Conservation (phyloP, 2,329 filamentous ascomycete genomes). For the Colletotrichum graminicola region DNA sequence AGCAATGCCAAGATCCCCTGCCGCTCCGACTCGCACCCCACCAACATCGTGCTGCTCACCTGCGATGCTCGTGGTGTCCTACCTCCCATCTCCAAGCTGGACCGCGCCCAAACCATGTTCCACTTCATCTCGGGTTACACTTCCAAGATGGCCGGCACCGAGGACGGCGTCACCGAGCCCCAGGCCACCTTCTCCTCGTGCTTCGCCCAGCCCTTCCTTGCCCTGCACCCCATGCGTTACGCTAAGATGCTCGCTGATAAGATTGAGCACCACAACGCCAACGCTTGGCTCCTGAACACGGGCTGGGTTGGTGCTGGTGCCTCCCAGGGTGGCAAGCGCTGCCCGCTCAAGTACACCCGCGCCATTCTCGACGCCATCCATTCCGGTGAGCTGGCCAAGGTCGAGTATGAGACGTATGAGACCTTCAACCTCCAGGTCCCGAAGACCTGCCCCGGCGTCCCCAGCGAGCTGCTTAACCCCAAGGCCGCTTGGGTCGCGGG, state of each 20-base stretch:
- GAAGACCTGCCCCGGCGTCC: constrained; percentile 89
- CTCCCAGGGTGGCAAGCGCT: constrained; percentile 93
- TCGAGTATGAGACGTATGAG: constrained; percentile 94
- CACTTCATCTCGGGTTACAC: constrained; percentile 99
- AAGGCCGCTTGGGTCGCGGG: constrained; percentile 91
- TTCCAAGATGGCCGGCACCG: constrained; percentile 99
- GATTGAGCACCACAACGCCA: constrained; percentile 94
- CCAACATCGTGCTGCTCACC: constrained; percentile 96
- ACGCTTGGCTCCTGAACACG: constrained; percentile 98
- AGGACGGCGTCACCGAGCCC: constrained; percentile 96
- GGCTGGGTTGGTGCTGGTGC: constrained; percentile 95
- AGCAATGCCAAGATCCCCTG: constrained; percentile 99
- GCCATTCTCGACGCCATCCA: constrained; percentile 99
- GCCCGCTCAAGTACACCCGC: constrained; percentile 98
- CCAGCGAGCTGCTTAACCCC: constrained; percentile 93
- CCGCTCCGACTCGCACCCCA: constrained; percentile 86
- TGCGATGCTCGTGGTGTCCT: constrained; percentile 98
- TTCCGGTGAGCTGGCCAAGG: constrained; percentile 92
- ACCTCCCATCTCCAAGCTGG: constrained; percentile 97
- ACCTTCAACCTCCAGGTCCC: constrained; percentile 98
- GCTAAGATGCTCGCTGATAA: constrained; percentile 98
- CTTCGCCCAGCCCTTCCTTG: constrained; percentile 99
- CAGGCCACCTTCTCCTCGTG: constrained; percentile 99
- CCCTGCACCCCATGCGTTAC: constrained; percentile 99
- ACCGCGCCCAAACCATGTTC: constrained; percentile 98